Evolutionary conservation across 345 rosid species (phyloP).

Genomic region (Corymbia maculata): DNA sequence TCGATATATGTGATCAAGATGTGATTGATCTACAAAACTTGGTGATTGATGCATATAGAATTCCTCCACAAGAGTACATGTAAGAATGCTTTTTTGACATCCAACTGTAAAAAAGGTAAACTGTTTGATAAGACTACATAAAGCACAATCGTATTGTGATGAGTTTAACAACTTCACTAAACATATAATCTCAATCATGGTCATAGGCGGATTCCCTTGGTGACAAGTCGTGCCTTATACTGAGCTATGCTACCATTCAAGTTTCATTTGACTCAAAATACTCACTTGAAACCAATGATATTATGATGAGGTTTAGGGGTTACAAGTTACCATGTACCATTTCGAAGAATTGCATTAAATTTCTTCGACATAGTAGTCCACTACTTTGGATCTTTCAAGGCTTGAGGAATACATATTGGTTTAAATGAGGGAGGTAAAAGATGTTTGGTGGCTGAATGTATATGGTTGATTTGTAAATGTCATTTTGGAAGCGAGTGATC

Average conservation of each 20-base stretch:
- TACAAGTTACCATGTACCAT: background rate
- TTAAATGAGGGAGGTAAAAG: background rate
- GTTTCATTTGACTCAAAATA: background rate
- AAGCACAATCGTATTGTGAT: background rate
- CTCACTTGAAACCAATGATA: background rate
- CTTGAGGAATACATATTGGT: fast-evolving
- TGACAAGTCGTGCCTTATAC: background rate
- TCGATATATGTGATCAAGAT: background rate
- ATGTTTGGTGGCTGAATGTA: background rate
- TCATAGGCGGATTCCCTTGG: background rate
- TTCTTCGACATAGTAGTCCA: background rate
- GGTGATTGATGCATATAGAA: background rate
- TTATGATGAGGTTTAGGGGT: background rate
- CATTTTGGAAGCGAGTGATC: background rate
- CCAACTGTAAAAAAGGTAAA: background rate
- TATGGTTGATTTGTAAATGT: background rate
- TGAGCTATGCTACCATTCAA: background rate
- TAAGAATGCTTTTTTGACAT: background rate
- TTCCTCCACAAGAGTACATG: background rate
- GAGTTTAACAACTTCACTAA: background rate
- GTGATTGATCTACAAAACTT: background rate
- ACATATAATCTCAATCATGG: background rate
- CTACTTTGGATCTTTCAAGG: background rate
- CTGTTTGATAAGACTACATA: background rate
- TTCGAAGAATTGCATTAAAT: background rate